These are phyloP conservation scores for Stropharia rugosoannulata DNA, from an alignment of 768 basidiomycete genomes.

Conservation along the genomic window DNA sequence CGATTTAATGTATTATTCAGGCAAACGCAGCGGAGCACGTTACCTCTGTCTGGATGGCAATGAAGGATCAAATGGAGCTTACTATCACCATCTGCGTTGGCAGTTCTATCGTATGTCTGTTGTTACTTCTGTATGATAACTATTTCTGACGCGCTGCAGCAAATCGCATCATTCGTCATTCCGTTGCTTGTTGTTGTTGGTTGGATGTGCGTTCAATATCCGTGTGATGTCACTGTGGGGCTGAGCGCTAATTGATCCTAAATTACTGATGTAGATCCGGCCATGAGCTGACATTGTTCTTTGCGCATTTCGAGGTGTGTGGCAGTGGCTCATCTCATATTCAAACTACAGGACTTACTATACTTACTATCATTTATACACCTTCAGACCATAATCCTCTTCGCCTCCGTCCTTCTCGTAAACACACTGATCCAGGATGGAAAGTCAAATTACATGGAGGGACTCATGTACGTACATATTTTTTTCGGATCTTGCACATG, in stretches of 20 bases:
- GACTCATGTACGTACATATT: constrained; percentile 57
- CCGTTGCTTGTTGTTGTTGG: constrained; percentile 87
- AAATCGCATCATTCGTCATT: constrained; percentile 86
- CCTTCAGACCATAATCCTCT: constrained; percentile 74
- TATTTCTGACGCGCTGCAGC: constrained; percentile 36
- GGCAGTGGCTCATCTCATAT: not conserved
- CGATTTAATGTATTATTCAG: constrained; percentile 28
- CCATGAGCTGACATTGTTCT: constrained; percentile 78
- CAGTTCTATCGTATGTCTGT: constrained; percentile 67
- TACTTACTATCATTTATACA: not conserved
- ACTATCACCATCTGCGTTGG: constrained; percentile 82
- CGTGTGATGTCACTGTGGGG: constrained; percentile 8
- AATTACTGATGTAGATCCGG: constrained; percentile 41
- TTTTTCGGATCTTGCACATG: constrained; percentile 22
- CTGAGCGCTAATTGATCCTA: not conserved
- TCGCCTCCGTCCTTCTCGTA: constrained; percentile 86
- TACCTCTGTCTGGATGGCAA: constrained; percentile 86
- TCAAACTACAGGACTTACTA: not conserved
- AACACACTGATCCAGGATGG: constrained; percentile 86
- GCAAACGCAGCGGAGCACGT: constrained; percentile 87
- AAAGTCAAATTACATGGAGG: constrained; percentile 92
- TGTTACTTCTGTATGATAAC: not conserved
- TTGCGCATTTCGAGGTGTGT: constrained; percentile 79
- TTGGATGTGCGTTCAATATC: constrained; percentile 62
- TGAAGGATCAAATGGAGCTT: constrained; percentile 61